Conservation (phyloP, 2,329 filamentous ascomycete species). For the Apiospora sp. region DNA sequence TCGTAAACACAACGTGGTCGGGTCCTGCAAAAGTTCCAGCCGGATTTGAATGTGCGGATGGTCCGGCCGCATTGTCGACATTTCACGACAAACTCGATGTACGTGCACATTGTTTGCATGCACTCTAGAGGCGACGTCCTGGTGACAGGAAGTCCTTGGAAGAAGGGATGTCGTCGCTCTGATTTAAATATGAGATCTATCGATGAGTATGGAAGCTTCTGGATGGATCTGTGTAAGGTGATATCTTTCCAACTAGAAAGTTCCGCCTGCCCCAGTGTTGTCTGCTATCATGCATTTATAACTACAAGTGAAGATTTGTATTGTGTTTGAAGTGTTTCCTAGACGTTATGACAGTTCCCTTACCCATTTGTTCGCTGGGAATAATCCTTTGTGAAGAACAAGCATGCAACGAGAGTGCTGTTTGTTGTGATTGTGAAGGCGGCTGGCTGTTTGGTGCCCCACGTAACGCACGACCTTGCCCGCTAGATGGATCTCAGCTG, state of each 20-base stretch:
- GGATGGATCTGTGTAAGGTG: background rate
- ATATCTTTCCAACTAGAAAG: background rate
- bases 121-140: background rate
- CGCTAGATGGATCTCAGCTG: background rate
- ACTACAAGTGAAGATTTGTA: background rate
- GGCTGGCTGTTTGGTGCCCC: background rate
- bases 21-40: slow-evolving; percentile 3
- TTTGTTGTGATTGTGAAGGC: background rate
- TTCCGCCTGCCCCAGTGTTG: background rate
- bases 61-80: slow-evolving; percentile 5
- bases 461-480: too few species aligned
- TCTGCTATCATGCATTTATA: background rate
- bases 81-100: slow-evolving; percentile 7
- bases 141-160: background rate
- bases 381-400: background rate
- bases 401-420: background rate
- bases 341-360: background rate
- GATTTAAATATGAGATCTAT: background rate
- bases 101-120: slow-evolving; percentile 2
- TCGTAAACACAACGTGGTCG: slow-evolving; percentile 3
- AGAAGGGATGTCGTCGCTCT: background rate
- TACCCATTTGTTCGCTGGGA: background rate
- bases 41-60: slow-evolving; percentile 11
- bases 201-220: slow-evolving; percentile 15
- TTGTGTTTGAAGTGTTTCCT: background rate